Conservation (phyloP, 805 yeast genomes). For the Candida sakaeoensis region DNA sequence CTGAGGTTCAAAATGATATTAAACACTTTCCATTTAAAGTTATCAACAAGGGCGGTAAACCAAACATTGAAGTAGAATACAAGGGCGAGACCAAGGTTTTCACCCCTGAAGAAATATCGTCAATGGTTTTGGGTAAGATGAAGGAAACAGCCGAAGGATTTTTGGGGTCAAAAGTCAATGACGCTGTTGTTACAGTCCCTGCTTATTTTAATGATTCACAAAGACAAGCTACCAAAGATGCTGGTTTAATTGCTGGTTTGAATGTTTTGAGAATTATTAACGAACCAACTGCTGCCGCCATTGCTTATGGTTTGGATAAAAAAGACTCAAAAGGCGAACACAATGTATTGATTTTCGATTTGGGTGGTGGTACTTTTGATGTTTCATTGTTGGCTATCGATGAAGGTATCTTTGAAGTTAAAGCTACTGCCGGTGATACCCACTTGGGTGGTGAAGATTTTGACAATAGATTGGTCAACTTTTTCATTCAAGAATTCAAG, state of each 20-base stretch:
- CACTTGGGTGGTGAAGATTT: constrained; percentile 98
- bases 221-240: constrained; percentile 44
- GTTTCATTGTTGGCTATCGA: constrained; percentile 84
- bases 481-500: constrained; percentile 88
- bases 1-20: constrained; percentile 72
- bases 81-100: constrained; percentile 83
- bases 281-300: constrained; percentile 46
- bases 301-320: constrained; percentile 48
- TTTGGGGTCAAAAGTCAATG: constrained; percentile 74
- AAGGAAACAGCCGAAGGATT: constrained; percentile 90
- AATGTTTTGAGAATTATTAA: constrained; percentile 42
- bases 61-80: constrained; percentile 80
- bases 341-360: constrained; percentile 87
- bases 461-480: constrained; percentile 83
- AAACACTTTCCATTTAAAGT: constrained; percentile 90
- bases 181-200: constrained; percentile 43
- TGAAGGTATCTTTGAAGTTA: constrained; percentile 88
- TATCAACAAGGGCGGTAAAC: constrained; percentile 77
- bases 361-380: constrained; percentile 98
- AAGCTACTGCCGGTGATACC: constrained; percentile 94
- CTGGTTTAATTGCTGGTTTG: constrained; percentile 45
- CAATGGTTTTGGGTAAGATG: constrained; percentile 91
- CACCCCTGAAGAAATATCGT: constrained; percentile 92
- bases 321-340: constrained; percentile 56
- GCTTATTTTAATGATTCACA: constrained; percentile 43